These are phyloP conservation scores for Clohesyomyces aquaticus DNA, from an alignment of 495 filamentous ascomycete species.

Conservation along the genomic window DNA sequence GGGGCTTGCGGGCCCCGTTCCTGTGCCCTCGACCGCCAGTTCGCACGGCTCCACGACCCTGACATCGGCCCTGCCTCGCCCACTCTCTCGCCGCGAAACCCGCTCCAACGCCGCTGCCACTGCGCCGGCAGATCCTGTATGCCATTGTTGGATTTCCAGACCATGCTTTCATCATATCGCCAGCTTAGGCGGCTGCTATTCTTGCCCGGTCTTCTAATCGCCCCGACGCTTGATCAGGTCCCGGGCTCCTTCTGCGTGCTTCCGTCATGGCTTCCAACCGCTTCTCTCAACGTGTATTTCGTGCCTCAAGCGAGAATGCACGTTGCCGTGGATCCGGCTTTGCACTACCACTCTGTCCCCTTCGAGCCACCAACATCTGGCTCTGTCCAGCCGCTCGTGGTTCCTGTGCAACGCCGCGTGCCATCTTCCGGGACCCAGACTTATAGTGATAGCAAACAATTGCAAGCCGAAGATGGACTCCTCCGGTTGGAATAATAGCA, in stretches of 20 bases:
- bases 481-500: background rate
- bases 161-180: background rate
- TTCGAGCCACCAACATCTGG: background rate
- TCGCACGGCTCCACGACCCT: slow-evolving; percentile 4
- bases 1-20: no score
- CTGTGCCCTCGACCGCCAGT: slow-evolving; percentile 26
- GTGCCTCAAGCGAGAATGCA: background rate
- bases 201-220: background rate
- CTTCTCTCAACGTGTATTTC: slow-evolving; percentile 7
- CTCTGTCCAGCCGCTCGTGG: background rate
- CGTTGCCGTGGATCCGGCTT: slow-evolving; percentile 15
- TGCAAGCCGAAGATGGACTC: background rate
- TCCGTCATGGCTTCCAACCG: slow-evolving; percentile 10
- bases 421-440: background rate
- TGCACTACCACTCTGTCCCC: background rate
- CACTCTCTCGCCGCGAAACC: background rate
- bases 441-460: background rate
- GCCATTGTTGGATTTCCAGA: background rate
- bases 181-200: background rate
- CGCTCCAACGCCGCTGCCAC: background rate
- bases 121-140: background rate
- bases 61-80: background rate
- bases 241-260: slow-evolving; percentile 8
- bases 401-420: background rate
- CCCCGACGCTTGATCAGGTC: background rate